These are phyloP conservation scores for Lophium mytilinum DNA, from an alignment of 495 filamentous ascomycete species.

Conservation along the genomic window DNA sequence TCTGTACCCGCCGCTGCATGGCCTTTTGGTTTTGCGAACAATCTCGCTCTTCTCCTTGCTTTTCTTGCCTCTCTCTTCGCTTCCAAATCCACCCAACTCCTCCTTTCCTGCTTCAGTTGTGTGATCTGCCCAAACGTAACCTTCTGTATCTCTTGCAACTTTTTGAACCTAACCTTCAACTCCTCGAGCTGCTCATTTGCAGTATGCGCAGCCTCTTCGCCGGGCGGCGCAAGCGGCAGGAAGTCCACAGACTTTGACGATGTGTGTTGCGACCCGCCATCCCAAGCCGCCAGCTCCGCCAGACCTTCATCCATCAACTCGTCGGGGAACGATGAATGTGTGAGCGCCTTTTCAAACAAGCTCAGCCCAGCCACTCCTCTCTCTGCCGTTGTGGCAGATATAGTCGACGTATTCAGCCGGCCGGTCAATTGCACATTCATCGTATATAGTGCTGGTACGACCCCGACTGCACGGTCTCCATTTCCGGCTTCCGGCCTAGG, in stretches of 20 bases:
- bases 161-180: slow-evolving; percentile 27
- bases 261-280: slow-evolving; percentile 1
- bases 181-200: slow-evolving; percentile 5
- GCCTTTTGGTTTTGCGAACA: slow-evolving; percentile 1
- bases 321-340: slow-evolving; percentile 45
- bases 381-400: slow-evolving; percentile 10
- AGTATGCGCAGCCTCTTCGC: background rate
- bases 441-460: slow-evolving; percentile 56
- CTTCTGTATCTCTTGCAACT: slow-evolving; percentile 32
- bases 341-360: slow-evolving; percentile 44
- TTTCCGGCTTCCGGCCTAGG: slow-evolving; percentile 48
- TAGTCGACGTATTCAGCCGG: background rate
- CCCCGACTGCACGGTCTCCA: slow-evolving; percentile 27
- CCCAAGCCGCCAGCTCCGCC: slow-evolving; percentile 41
- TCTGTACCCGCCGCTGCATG: slow-evolving; percentile 5
- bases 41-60: slow-evolving; percentile 1
- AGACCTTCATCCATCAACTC: slow-evolving; percentile 49
- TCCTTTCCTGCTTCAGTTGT: slow-evolving; percentile 30
- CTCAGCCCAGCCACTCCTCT: background rate
- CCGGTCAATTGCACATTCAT: slow-evolving; percentile 55
- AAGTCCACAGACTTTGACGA: slow-evolving; percentile 22
- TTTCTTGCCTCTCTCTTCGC: slow-evolving; percentile 20
- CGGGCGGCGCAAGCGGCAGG: slow-evolving; percentile 22
- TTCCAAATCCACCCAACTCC: slow-evolving; percentile 22
- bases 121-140: slow-evolving; percentile 33